A percentile compares a stretch with the other conserved stretches of the same genome.
phyloP scores from a whole-genome alignment of 2,329 filamentous ascomycete species.

The Chaetomium strumarium region DNA sequence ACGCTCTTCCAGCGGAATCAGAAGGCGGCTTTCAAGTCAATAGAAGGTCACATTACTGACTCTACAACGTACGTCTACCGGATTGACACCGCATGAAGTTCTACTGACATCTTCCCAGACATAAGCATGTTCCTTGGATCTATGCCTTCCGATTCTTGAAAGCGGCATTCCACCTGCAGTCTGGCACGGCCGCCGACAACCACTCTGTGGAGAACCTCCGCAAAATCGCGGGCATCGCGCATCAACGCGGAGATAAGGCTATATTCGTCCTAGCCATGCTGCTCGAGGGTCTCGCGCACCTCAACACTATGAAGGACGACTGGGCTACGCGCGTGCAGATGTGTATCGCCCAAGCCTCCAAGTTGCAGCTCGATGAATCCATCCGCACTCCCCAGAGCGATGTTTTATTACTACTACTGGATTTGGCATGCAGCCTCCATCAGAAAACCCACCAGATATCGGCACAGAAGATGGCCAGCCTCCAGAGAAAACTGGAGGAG shows the following conservation, averaged over 20 bases:
- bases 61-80: slow-evolving; percentile 51
- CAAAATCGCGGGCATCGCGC: slow-evolving; percentile 54
- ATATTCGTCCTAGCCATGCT: slow-evolving; percentile 60
- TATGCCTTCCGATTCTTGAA: slow-evolving; percentile 74
- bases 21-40: slow-evolving; percentile 65
- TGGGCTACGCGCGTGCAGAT: slow-evolving; percentile 64
- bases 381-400: slow-evolving; percentile 61
- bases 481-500: slow-evolving; percentile 59
- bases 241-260: slow-evolving; percentile 54
- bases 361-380: slow-evolving; percentile 61
- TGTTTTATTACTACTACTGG: slow-evolving; percentile 59
- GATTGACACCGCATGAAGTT: not conserved
- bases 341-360: slow-evolving; percentile 67
- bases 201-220: slow-evolving; percentile 64
- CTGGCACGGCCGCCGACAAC: slow-evolving; percentile 53
- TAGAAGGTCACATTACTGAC: slow-evolving; percentile 64
- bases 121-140: slow-evolving; percentile 64
- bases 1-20: slow-evolving; percentile 64
- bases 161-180: slow-evolving; percentile 61
- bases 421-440: slow-evolving; percentile 63
- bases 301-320: slow-evolving; percentile 59
- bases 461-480: slow-evolving; percentile 51
- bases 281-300: slow-evolving; percentile 63
- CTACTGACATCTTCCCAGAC: slow-evolving; percentile 34
- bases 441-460: slow-evolving; percentile 54